These are phyloP conservation scores for Botryotinia convoluta DNA, from an alignment of 2,329 filamentous ascomycete species.

Conservation along the genomic window DNA sequence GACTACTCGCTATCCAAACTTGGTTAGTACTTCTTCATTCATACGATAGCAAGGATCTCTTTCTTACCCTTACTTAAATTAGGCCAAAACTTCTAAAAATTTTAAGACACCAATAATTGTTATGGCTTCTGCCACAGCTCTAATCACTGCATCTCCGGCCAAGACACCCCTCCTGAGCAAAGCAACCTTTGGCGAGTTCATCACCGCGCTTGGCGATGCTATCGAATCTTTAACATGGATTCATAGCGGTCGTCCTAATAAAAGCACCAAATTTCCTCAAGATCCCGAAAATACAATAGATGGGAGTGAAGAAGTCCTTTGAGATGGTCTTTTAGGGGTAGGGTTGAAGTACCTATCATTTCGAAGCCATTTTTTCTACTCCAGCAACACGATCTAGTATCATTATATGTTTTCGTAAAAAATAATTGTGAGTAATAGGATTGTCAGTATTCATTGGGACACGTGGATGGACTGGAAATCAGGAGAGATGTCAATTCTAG, in stretches of 20 bases:
- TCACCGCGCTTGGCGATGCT: not conserved
- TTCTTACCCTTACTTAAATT: not conserved
- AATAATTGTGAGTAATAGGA: fast-evolving
- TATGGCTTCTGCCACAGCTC: not conserved
- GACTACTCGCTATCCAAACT: not conserved
- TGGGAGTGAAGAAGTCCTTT: not conserved
- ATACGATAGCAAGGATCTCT: not conserved
- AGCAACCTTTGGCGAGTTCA: no score
- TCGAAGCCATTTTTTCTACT: not conserved
- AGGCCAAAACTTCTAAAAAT: not conserved
- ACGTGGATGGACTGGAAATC: not conserved
- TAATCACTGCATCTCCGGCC: not conserved
- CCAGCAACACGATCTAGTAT: not conserved
- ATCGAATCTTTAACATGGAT: not conserved
- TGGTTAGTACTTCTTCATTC: not conserved
- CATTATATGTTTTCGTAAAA: not conserved
- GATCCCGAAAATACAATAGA: not conserved
- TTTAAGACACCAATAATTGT: not conserved
- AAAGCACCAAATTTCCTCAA: not conserved
- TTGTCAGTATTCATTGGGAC: not conserved
- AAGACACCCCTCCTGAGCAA: not conserved
- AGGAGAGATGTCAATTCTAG: not conserved
- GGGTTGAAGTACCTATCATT: not conserved
- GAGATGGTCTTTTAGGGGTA: not conserved
- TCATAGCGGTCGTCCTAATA: not conserved